Evolutionary conservation across 768 basidiomycete species (phyloP), one percentile per base, ranked within the genome.

Genomic region (Panellus pusillus): DNA sequence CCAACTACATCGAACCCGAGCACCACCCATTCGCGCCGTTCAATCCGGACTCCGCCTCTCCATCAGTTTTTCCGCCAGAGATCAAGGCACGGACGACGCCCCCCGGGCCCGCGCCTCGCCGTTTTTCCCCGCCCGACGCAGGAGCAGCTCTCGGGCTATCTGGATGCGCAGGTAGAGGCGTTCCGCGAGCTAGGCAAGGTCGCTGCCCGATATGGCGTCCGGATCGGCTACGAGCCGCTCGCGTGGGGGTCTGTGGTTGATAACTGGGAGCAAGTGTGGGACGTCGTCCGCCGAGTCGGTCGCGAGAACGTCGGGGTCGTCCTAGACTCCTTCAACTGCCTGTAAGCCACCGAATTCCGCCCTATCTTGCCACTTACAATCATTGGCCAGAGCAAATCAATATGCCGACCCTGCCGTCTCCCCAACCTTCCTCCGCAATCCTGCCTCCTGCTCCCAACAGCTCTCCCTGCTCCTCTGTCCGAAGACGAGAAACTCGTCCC

Each of bases 241-340:
- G 65, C 68, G 14, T 65, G 71, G 73, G 69, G 73, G 52, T 66
- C 69, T 36, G 56, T 64, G 15, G 59, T 69, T 44, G 63, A 70
- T 44, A 65, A 62, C 24, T 75, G 74, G 73, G 63, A 69, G 49
- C 64, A 72, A 39, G 72, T 69, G 4, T 75, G 70, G 70, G 62
- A 70, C 15, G 69, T 72, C 19, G 69, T 74, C 4, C 62, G 65
- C 47, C 45, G 48, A 4, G 70, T 66, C 12, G 61, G 70, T 52
- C 61, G 66, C 29, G 63, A 65, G n/a, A 74, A 75, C 54, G 63
- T 74, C 35, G 74, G 74, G 6, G 46, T 75, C 44, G 67, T 71
- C 41, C 55, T 73, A 47, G 73, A 72, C 58, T 69, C 68, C 15
- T 74, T 73, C 63, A 74, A 74, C 54, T 66, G 57, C 18, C 47